These are phyloP conservation scores for Arabidopsis arenosa DNA, from an alignment of 345 rosid genomes.

Conservation along the genomic window DNA sequence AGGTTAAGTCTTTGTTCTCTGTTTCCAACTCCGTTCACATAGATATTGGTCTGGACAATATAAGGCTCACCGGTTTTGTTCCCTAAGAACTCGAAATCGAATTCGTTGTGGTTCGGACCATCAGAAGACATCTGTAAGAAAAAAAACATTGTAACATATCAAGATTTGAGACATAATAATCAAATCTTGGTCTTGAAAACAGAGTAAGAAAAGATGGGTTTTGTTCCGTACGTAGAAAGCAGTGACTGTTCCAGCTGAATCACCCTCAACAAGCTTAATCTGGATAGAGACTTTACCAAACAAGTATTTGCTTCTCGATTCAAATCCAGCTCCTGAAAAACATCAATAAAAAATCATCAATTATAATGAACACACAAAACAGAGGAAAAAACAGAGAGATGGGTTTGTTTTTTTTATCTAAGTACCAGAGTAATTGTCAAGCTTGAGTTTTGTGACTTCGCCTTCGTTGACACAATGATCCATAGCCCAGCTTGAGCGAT, in stretches of 20 bases:
- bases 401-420: neutral
- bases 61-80: conserved; percentile 95
- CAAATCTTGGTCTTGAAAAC: neutral
- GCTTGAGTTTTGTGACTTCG: conserved; percentile 83
- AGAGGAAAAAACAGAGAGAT: conserved; percentile 17
- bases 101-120: conserved; percentile 89
- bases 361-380: neutral
- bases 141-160: neutral
- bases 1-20: conserved; percentile 88
- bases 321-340: conserved; percentile 89
- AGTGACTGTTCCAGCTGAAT: conserved; percentile 99
- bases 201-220: neutral
- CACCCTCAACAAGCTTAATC: conserved; percentile 97
- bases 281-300: conserved; percentile 88
- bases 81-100: conserved; percentile 95
- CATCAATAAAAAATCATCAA: neutral
- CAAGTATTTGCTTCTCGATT: conserved; percentile 85
- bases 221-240: conserved; percentile 84
- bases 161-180: conserved; percentile 11
- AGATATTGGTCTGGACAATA: conserved; percentile 84
- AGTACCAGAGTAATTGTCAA: conserved; percentile 88
- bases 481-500: conserved; percentile 82
- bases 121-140: conserved; percentile 91
- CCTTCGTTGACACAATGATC: conserved; percentile 84
- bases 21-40: conserved; percentile 93